These are phyloP conservation scores for Diutina neorugosa DNA, from an alignment of 1,139 yeast genomes.

Conservation along the genomic window DNA sequence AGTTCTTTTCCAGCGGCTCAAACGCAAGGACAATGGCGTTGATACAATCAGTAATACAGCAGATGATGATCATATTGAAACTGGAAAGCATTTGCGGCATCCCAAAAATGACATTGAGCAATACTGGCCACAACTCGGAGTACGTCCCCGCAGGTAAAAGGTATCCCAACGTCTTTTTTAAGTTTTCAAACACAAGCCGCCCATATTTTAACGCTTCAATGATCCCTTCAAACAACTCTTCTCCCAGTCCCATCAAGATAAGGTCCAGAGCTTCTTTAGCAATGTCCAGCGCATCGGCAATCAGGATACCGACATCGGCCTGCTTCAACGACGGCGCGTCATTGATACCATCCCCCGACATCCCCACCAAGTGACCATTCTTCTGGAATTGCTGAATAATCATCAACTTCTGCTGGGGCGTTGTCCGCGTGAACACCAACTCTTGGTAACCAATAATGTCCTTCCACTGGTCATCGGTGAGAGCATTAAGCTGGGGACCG, in stretches of 20 bases:
- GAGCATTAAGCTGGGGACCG: conserved; percentile 23
- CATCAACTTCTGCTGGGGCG: conserved; percentile 40
- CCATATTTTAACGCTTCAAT: conserved; percentile 36
- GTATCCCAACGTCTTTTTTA: conserved; percentile 37
- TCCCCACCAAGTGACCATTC: conserved; percentile 32
- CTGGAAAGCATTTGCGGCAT: conserved; percentile 40
- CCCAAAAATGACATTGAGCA: conserved; percentile 37
- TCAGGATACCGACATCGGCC: conserved; percentile 42
- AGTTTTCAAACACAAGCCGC: conserved; percentile 39
- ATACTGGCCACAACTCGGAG: conserved; percentile 42
- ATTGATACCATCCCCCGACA: conserved; percentile 45
- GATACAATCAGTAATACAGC: conserved; percentile 36
- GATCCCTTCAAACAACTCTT: conserved; percentile 26
- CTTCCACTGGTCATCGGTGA: conserved; percentile 34
- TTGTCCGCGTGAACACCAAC: conserved; percentile 40
- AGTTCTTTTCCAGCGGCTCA: conserved; percentile 33
- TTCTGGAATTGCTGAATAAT: conserved; percentile 38
- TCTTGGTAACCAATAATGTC: conserved; percentile 23
- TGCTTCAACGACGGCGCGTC: conserved; percentile 41
- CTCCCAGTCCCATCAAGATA: conserved; percentile 21
- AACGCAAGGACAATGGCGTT: conserved; percentile 34
- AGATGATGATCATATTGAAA: conserved; percentile 40
- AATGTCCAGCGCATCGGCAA: conserved; percentile 40
- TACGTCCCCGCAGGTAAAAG: conserved; percentile 43
- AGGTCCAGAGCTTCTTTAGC: conserved; percentile 49